Base-by-base conservation (phyloP, 352 stramenopile genomes). In the Pythium periplocum region DNA sequence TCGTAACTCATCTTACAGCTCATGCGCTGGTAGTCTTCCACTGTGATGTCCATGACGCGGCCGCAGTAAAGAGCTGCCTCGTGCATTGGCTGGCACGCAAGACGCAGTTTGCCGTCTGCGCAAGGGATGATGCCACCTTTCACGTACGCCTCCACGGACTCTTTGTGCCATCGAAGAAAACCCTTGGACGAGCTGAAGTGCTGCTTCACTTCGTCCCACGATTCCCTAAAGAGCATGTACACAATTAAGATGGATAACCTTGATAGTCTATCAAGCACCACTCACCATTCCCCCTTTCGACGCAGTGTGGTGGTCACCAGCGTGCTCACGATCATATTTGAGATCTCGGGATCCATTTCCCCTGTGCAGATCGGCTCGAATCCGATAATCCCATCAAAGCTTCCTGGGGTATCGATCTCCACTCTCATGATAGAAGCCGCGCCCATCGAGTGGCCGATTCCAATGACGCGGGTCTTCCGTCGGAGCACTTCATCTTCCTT, bases 361-460 rank as follows among this genome's bases (percentile, higher is more conserved):
- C 1, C 11, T 38, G 8, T 48, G 12, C 1, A 66, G 3, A 73
- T 62, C 37, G 68, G 71, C 35, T 81, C 71, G 45, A 81, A 81
- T 4, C 70, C 48, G 8, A 70, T 62, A 35, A 81, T 64, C 1
- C 56, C 53, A 2, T 67, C 47, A 45, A 81, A 76, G 0, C 68
- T 78, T 10, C 71, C 71, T 1, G 71, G 71, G 35, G 68, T 61
- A 8, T 55, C 54, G 17, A 74, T 45, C 45, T 81, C 71, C 31
- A 66, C 68, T 44, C 72, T 68, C 48, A 72, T 68, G 43, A 82
- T 61, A 2, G 71, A 41, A 1, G 59, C 44, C 11, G 48, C 53
- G 12, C 59, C 59, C 59, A 66, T 66, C 33, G 59, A 61, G 45
- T 66, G 59, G 44, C 59, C 59, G 39, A 66, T 62, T 26, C 53